A percentile compares a stretch with the other conserved stretches of the same genome.
phyloP scores from a whole-genome alignment of 176 grass and related monocot species.

The Tillandsia leiboldiana region DNA sequence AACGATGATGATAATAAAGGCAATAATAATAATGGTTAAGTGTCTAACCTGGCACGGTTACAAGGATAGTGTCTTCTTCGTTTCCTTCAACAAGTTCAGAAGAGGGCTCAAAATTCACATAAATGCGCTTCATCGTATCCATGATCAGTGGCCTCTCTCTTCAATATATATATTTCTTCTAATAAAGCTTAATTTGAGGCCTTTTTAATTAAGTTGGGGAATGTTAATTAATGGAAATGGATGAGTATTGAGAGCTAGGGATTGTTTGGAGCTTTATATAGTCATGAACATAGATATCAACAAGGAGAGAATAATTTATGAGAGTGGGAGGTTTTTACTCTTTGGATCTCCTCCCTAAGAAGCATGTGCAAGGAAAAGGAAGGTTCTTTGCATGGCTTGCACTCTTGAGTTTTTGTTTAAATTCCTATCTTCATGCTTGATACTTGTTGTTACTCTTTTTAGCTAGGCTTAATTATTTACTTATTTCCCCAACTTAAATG shows the following conservation, averaged over 20 bases:
- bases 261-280: conserved; percentile 5
- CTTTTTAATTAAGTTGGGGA: neutral
- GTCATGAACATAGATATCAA: conserved; percentile 2
- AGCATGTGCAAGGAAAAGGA: neutral
- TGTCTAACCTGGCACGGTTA: no score
- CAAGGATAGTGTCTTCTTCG: no score
- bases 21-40: no score
- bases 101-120: no score
- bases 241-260: neutral
- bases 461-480: no score
- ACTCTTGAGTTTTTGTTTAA: neutral
- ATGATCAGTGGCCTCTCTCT: conserved; percentile 19
- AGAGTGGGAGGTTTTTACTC: neutral
- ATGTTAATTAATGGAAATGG: neutral
- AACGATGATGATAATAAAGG: no score
- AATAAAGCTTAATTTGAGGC: neutral
- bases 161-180: conserved; percentile 4
- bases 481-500: no score
- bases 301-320: neutral
- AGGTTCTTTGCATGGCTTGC: conserved; percentile 41
- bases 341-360: conserved; percentile 25
- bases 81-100: no score
- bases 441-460: no score
- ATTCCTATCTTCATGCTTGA: no score
- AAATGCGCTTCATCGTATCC: neutral